phyloP scores from a whole-genome alignment of 768 basidiomycete genomes.

The Pulveroboletus frians region DNA sequence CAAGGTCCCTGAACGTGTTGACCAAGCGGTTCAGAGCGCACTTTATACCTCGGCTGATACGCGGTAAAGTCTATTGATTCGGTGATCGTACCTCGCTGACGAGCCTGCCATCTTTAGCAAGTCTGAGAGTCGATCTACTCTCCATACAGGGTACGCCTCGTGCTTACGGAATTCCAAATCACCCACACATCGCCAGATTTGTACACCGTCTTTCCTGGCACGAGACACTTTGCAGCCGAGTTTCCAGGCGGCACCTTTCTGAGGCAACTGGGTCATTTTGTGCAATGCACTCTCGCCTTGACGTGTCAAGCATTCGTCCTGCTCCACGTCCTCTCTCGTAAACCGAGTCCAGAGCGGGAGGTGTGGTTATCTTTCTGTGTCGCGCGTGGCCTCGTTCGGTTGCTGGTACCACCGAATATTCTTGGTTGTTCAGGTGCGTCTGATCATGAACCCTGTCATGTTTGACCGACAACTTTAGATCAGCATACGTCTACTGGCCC shows the following conservation, averaged over 20 bases:
- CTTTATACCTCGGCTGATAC: constrained; percentile 37
- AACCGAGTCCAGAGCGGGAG: constrained; percentile 25
- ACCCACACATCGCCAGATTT: constrained; percentile 12
- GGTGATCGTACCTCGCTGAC: constrained; percentile 4
- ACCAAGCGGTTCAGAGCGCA: constrained; percentile 33
- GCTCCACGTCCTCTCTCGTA: constrained; percentile 12
- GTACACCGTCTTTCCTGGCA: constrained; percentile 11
- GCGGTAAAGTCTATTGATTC: constrained; percentile 24
- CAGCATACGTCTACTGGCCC: constrained; percentile 41
- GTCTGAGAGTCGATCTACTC: constrained; percentile 20
- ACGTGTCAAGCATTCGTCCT: constrained; percentile 23
- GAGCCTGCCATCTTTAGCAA: constrained; percentile 12
- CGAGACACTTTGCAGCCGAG: constrained; percentile 27
- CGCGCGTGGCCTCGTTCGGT: constrained; percentile 27
- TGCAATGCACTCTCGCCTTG: constrained; percentile 23
- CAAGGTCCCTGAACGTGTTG: constrained; percentile 16
- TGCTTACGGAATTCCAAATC: background rate
- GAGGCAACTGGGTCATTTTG: constrained; percentile 18
- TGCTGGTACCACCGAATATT: constrained; percentile 32
- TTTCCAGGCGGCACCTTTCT: constrained; percentile 35
- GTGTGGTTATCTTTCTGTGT: constrained; percentile 26
- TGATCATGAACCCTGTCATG: background rate
- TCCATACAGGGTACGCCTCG: constrained; percentile 16
- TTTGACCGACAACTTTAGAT: background rate
- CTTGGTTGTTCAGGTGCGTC: constrained; percentile 34